Percentiles rank a stretch among this genome's conserved stretches.
phyloP scores from a whole-genome alignment of 352 stramenopile genomes.

The Aphanomyces stellatus region DNA sequence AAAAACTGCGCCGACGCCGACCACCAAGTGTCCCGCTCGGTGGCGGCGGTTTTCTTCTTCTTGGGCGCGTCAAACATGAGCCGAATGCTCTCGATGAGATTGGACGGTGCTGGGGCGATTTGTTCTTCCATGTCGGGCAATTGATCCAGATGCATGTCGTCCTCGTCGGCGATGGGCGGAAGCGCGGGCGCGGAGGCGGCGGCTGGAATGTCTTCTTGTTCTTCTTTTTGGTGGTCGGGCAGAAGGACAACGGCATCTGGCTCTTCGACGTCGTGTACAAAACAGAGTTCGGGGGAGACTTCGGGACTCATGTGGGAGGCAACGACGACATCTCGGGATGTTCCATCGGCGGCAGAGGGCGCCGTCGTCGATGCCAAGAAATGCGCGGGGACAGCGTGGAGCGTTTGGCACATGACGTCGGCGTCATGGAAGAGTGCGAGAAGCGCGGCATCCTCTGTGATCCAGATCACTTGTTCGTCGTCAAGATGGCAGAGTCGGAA shows the following conservation, averaged over 20 bases:
- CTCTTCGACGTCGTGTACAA: neutral
- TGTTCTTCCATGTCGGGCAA: neutral
- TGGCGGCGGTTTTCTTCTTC: neutral
- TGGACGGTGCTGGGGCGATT: neutral
- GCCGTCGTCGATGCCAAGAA: too few species aligned
- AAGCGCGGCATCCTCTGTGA: neutral
- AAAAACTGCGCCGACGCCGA: conserved; percentile 18
- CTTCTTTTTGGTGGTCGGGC: neutral
- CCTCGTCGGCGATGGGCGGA: too few species aligned
- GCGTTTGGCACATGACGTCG: neutral
- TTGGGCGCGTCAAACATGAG: neutral
- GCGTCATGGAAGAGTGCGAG: neutral
- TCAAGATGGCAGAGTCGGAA: neutral
- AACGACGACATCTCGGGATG: too few species aligned
- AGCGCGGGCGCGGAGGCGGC: too few species aligned
- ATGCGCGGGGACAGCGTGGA: neutral
- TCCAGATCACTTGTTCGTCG: neutral
- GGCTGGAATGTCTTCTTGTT: too few species aligned
- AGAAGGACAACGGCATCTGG: too few species aligned
- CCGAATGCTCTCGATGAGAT: neutral
- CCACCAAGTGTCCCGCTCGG: conserved; percentile 1
- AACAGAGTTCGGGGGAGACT: neutral
- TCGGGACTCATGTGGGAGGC: neutral
- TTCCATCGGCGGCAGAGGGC: too few species aligned
- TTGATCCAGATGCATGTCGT: neutral